Evolutionary conservation across 768 basidiomycete species (phyloP).

Genomic region (Coprinopsis marcescibilis): DNA sequence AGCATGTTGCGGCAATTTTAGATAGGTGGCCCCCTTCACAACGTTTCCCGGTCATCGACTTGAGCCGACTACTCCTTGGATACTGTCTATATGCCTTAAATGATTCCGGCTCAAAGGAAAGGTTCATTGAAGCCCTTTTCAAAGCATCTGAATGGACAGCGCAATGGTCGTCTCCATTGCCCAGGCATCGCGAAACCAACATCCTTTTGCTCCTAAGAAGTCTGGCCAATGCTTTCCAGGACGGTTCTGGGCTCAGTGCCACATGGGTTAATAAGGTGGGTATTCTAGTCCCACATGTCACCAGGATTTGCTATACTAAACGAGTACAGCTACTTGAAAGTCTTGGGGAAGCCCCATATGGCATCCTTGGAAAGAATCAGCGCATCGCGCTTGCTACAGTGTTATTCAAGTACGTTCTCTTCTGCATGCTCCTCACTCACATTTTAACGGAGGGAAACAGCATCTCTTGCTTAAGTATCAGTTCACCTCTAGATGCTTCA

Average conservation of each 20-base stretch:
- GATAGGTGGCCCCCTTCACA: constrained; percentile 70
- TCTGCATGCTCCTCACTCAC: background rate
- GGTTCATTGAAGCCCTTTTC: constrained; percentile 59
- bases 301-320: constrained; percentile 7
- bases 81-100: constrained; percentile 52
- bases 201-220: constrained; percentile 73
- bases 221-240: constrained; percentile 74
- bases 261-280: constrained; percentile 50
- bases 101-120: constrained; percentile 34
- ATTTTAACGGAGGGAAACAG: too few species aligned
- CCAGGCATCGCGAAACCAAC: constrained; percentile 81
- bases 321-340: constrained; percentile 47
- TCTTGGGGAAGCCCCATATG: constrained; percentile 46
- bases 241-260: constrained; percentile 38
- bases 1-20: constrained; percentile 57
- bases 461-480: constrained; percentile 55
- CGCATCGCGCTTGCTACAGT: constrained; percentile 77
- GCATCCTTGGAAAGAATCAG: constrained; percentile 58
- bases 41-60: constrained; percentile 83
- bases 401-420: constrained; percentile 73
- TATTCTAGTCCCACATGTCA: background rate
- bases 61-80: constrained; percentile 69
- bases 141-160: constrained; percentile 60
- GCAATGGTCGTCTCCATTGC: constrained; percentile 48
- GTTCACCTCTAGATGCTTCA: constrained; percentile 31